phyloP scores from a whole-genome alignment of 441 rosid species.

The Euphorbia celastroides region DNA sequence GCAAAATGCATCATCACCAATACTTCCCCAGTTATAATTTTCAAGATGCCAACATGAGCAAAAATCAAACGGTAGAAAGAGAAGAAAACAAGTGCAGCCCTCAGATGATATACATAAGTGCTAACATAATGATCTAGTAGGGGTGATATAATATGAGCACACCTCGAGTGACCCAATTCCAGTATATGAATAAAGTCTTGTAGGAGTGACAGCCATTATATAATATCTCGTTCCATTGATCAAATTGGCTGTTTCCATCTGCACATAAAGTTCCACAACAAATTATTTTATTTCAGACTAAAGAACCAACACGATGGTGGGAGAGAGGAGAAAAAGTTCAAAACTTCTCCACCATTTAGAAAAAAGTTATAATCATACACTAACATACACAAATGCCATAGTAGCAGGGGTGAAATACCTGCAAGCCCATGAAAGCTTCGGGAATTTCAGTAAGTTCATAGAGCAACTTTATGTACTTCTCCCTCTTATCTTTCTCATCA shows the following conservation, averaged over 20 bases:
- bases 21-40: not conserved
- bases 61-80: not conserved
- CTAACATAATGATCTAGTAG: not conserved
- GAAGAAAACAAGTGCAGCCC: not conserved
- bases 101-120: not conserved
- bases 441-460: constrained; percentile 88
- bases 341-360: not conserved
- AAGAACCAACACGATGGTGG: not conserved
- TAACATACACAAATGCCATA: not conserved
- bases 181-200: constrained; percentile 92
- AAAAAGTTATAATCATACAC: not conserved
- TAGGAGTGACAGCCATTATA: constrained; percentile 99
- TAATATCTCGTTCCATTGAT: constrained; percentile 79
- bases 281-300: not conserved
- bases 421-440: constrained; percentile 91
- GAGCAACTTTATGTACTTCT: constrained; percentile 80
- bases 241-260: constrained; percentile 91
- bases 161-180: constrained; percentile 93
- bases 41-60: not conserved
- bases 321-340: not conserved
- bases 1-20: not conserved
- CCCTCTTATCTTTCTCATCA: constrained; percentile 97
- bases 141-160: constrained; percentile 29
- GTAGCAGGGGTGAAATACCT: constrained; percentile 36
- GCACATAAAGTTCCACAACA: constrained; percentile 16